These are phyloP conservation scores for Dactylellina drechsleri DNA, from an alignment of 2,329 filamentous ascomycete genomes.

Conservation along the genomic window DNA sequence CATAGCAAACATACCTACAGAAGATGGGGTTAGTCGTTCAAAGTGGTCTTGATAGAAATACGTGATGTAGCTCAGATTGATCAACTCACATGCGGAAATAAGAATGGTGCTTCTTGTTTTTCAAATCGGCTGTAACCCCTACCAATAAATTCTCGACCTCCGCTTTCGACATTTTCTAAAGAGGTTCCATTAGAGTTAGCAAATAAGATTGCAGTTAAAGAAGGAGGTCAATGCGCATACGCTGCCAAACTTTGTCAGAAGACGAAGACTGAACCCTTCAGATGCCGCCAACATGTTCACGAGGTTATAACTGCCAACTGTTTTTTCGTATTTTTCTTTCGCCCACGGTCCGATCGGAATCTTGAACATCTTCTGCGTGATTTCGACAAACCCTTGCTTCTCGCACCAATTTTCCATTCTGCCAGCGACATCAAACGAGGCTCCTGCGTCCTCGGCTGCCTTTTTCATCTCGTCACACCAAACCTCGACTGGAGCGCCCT, in stretches of 20 bases:
- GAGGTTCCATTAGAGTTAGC: too few relatives aligned
- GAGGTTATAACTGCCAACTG: conserved; percentile 57
- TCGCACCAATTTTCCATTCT: conserved; percentile 55
- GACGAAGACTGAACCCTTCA: conserved; percentile 57
- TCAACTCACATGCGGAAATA: conserved; percentile 55
- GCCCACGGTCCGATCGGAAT: conserved; percentile 70
- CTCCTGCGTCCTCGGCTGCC: conserved; percentile 46
- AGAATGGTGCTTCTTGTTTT: conserved; percentile 46
- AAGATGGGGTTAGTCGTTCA: too few relatives aligned
- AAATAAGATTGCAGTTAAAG: too few relatives aligned
- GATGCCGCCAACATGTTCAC: conserved; percentile 56
- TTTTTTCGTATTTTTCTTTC: conserved; percentile 60
- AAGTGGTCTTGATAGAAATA: too few relatives aligned
- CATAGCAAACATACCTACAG: conserved; percentile 36
- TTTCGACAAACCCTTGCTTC: conserved; percentile 67
- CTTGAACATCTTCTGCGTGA: conserved; percentile 66
- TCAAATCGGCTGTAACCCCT: conserved; percentile 53
- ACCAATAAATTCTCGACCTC: conserved; percentile 53
- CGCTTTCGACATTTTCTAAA: too few relatives aligned
- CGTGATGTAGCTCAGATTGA: too few relatives aligned
- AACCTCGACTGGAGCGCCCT: conserved; percentile 25
- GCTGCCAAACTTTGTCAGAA: conserved; percentile 56
- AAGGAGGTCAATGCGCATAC: conserved; percentile 24
- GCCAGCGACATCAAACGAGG: conserved; percentile 54
- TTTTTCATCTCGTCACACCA: conserved; percentile 54